These are phyloP conservation scores for Austropuccinia psidii DNA, from an alignment of 1,284 basidiomycete genomes.

Conservation along the genomic window DNA sequence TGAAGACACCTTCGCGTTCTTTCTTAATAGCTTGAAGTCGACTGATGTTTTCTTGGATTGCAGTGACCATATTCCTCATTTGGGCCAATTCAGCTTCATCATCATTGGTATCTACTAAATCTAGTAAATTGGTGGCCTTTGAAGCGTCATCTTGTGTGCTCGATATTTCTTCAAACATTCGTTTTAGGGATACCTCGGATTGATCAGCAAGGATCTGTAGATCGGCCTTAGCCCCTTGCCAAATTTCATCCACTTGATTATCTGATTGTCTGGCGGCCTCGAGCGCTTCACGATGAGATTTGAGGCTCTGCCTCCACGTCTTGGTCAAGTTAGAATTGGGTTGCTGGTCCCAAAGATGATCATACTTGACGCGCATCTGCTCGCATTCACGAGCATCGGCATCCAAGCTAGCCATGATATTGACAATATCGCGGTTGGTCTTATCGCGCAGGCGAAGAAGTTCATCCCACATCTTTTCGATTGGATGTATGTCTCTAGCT, in stretches of 20 bases:
- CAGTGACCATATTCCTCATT: constrained; percentile 61
- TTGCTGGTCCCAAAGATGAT: constrained; percentile 80
- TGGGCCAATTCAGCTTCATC: constrained; percentile 57
- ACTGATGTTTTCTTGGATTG: constrained; percentile 69
- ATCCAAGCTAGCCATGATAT: constrained; percentile 47
- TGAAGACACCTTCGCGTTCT: constrained; percentile 76
- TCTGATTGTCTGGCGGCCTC: constrained; percentile 73
- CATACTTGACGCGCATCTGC: constrained; percentile 60
- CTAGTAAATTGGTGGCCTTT: constrained; percentile 52
- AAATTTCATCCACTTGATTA: constrained; percentile 64
- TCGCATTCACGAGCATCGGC: constrained; percentile 50
- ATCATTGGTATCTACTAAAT: constrained; percentile 55
- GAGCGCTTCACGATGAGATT: constrained; percentile 65
- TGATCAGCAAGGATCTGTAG: constrained; percentile 59
- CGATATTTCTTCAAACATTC: constrained; percentile 60
- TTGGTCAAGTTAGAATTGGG: constrained; percentile 69
- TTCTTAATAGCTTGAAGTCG: constrained; percentile 70
- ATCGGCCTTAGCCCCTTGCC: constrained; percentile 64
- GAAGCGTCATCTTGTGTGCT: constrained; percentile 50
- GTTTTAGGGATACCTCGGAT: constrained; percentile 57
- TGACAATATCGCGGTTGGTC: constrained; percentile 38
- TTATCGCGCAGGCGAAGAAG: constrained; percentile 43
- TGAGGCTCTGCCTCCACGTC: constrained; percentile 67
- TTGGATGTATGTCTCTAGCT: constrained; percentile 60
- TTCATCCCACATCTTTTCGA: constrained; percentile 59